A percentile compares a stretch with the other conserved stretches of the same genome.
These are phyloP conservation scores for Fusarium denticulatum DNA, from an alignment of 2,329 filamentous ascomycete species.

Conservation along the genomic window DNA sequence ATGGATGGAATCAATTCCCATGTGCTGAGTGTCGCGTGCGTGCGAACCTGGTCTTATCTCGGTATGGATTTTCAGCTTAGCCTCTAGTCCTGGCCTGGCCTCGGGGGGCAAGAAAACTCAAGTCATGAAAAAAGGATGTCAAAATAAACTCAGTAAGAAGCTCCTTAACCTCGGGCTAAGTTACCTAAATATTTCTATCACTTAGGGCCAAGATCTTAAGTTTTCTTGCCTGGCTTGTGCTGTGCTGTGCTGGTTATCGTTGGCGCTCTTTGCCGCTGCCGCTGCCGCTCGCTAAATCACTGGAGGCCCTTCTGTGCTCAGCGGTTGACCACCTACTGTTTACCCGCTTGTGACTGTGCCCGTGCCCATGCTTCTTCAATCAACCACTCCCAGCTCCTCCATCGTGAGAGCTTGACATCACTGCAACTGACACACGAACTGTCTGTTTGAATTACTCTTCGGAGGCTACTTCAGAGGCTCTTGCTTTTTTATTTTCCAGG, in stretches of 20 bases:
- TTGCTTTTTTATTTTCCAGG: constrained; percentile 2
- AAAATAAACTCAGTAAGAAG: background rate
- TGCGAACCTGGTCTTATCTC: constrained; percentile 12
- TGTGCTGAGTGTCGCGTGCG: constrained; percentile 25
- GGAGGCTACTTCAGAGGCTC: background rate
- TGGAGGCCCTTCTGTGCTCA: background rate
- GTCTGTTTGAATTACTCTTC: background rate
- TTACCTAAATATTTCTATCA: background rate
- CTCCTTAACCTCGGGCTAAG: fast-evolving
- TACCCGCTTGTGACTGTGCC: constrained; percentile 3
- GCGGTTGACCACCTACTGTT: background rate
- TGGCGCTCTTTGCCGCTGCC: constrained; percentile 16
- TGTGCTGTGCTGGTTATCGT: constrained; percentile 1
- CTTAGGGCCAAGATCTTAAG: background rate
- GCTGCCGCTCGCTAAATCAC: constrained; percentile 36
- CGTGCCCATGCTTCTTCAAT: background rate
- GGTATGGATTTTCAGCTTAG: constrained; percentile 12
- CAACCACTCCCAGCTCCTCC: constrained; percentile 2
- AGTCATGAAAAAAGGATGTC: too few species aligned
- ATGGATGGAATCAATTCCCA: background rate
- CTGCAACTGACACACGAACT: constrained; percentile 1
- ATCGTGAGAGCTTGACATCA: constrained; percentile 33
- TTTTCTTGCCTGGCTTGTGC: background rate
- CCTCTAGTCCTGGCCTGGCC: background rate
- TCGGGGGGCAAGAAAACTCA: background rate